Conservation (phyloP, 78 protist species). For the Dictyostelium capitatum region DNA sequence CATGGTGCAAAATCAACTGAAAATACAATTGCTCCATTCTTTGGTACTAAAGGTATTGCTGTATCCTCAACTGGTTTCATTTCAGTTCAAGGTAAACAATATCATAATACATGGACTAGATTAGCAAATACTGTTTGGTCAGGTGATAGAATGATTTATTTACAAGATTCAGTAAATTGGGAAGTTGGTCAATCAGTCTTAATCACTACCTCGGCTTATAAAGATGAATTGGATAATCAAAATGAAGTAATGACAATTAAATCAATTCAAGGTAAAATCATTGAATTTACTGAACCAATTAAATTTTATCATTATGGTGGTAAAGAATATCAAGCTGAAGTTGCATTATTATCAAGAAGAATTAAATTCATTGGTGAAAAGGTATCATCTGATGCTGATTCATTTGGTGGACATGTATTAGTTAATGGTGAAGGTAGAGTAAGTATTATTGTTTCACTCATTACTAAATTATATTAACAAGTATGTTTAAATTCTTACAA, state of each 20-base stretch:
- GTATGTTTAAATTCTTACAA: too few relatives aligned
- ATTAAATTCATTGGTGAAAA: constrained; percentile 66
- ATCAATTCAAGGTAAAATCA: constrained; percentile 37
- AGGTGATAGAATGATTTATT: background rate
- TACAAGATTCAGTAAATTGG: constrained; percentile 84
- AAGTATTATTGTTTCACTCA: too few relatives aligned
- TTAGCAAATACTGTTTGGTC: constrained; percentile 70
- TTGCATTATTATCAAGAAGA: constrained; percentile 73
- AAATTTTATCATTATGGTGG: constrained; percentile 76
- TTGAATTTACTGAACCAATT: constrained; percentile 47
- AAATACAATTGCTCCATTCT: constrained; percentile 38
- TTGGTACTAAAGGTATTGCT: constrained; percentile 82
- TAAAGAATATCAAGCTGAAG: constrained; percentile 88
- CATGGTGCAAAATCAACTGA: constrained; percentile 26
- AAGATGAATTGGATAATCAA: constrained; percentile 54
- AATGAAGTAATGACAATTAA: constrained; percentile 81
- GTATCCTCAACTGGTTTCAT: constrained; percentile 51
- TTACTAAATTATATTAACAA: too few relatives aligned
- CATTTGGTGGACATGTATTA: constrained; percentile 76
- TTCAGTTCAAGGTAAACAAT: constrained; percentile 76
- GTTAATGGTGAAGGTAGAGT: constrained; percentile 56
- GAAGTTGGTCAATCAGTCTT: constrained; percentile 80
- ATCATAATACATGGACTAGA: constrained; percentile 85
- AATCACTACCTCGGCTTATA: constrained; percentile 63
- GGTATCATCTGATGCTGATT: background rate